Evolutionary conservation across 176 grass and related monocot species (phyloP), one percentile per base, ranked within the genome.

Genomic region (Hsuehochloa calcarea): DNA sequence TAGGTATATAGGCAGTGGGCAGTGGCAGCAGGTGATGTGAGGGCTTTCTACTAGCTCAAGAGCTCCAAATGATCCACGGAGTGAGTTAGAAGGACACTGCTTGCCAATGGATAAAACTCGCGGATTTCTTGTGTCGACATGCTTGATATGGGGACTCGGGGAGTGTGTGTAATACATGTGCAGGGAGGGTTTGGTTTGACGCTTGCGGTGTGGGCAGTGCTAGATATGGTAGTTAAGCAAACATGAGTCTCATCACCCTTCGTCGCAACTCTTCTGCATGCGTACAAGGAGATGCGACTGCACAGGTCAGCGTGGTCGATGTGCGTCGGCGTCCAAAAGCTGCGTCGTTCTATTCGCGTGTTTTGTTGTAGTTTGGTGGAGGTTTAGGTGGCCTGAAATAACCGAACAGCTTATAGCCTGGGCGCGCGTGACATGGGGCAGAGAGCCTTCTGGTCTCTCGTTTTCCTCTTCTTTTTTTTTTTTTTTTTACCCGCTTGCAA

Each of bases 141-240:
- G 64, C 16, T 51, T 84, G 45, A 78, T 78, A 78, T 72, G 87
- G 81, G 9, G 15, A 47, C 11, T 11, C 49, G 49, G 49, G 49
- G 1, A 51, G 49, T 19, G 47, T 5, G 5, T 51, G 17, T 8
- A 45, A 17, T 4, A 45, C 25, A 31, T 39, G 45, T 3, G 37
- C 8, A 3, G 68, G 46, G 74, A 3, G 68, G 46, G 74, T 74
- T 88, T 75, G 82, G 87, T 85, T 85, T 89, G 81, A 84, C 87
- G 38, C 17, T 59, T 77, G 73, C 3, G 26, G 10, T 20, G 10
- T 20, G 27, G 61, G 0, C 20, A 14, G 79, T 51, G 82, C 62
- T 85, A 80, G 88, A 43, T 76, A 61, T 29, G 82, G 88, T 85
- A 39, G 82, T 74, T 89, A 85, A 89, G 45, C 88, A 22, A 85